phyloP scores from a whole-genome alignment of 441 rosid genomes.

The Pelargonium citronellum region DNA sequence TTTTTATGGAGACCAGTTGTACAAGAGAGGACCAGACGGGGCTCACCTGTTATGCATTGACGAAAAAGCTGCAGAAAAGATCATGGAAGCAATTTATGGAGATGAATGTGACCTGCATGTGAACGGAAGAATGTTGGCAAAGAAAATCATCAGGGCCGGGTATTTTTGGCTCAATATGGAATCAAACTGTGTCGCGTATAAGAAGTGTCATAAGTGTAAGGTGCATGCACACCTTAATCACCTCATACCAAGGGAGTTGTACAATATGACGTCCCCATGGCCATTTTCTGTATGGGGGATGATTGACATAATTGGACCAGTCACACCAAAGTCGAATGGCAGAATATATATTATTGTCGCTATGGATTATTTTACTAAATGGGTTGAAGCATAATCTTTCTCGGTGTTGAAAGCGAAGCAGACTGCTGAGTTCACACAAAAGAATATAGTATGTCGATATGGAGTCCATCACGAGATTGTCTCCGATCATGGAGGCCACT shows the following conservation, averaged over 20 bases:
- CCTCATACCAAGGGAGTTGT: not conserved
- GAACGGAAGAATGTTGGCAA: not conserved
- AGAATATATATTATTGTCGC: not conserved
- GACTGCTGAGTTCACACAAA: not conserved
- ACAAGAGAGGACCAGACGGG: not conserved
- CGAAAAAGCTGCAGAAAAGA: not conserved
- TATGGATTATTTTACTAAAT: not conserved
- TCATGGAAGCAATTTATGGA: not conserved
- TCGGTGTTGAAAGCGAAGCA: not conserved
- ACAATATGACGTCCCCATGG: not conserved
- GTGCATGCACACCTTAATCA: not conserved
- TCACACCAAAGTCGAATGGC: not conserved
- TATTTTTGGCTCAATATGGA: not conserved
- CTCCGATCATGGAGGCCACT: not conserved
- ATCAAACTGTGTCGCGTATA: not conserved
- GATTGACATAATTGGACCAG: not conserved
- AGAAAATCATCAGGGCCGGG: not conserved
- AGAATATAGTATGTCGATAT: not conserved
- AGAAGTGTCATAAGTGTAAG: not conserved
- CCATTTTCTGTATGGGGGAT: not conserved
- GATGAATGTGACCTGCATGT: not conserved
- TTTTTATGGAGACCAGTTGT: not conserved
- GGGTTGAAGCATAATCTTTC: not conserved
- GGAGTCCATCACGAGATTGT: not conserved
- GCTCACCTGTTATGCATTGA: not conserved